Conservation (phyloP, 2,329 filamentous ascomycete genomes). For the Xylaria sp. region DNA sequence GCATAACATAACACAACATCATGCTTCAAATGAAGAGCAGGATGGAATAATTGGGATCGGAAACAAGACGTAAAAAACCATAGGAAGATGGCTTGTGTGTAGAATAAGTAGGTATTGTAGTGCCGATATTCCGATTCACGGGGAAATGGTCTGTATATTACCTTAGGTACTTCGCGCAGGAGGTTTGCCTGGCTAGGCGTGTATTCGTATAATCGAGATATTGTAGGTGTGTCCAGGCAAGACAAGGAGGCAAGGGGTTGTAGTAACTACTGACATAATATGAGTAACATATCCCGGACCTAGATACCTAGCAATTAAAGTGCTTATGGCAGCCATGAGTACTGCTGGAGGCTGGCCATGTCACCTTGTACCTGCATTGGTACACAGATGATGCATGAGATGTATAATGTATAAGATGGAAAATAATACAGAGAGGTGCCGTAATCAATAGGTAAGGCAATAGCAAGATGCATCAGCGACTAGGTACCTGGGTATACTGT, state of each 20-base stretch:
- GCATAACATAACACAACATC: background rate
- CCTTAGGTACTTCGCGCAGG: too few relatives aligned
- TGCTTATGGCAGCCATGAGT: slow-evolving; percentile 10
- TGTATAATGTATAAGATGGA: background rate
- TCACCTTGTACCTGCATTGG: slow-evolving; percentile 28
- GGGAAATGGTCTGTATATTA: background rate
- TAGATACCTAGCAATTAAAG: background rate
- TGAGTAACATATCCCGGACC: too few relatives aligned
- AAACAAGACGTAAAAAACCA: background rate
- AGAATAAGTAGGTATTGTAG: background rate
- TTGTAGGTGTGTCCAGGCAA: background rate
- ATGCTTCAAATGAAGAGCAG: too few relatives aligned
- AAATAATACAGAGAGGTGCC: background rate
- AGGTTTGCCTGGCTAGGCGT: too few relatives aligned
- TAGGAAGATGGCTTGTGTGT: background rate
- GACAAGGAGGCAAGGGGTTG: background rate
- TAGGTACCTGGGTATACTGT: background rate
- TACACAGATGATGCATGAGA: slow-evolving; percentile 11
- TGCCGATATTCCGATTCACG: background rate
- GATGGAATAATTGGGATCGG: background rate
- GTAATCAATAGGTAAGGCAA: slow-evolving; percentile 9
- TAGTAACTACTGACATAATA: background rate
- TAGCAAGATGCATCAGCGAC: background rate
- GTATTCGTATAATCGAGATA: too few relatives aligned
- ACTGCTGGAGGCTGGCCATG: background rate